Evolutionary conservation across 75 land plant species (phyloP), one percentile per base, ranked within the genome.

Genomic region (Pinus albicaulis): DNA sequence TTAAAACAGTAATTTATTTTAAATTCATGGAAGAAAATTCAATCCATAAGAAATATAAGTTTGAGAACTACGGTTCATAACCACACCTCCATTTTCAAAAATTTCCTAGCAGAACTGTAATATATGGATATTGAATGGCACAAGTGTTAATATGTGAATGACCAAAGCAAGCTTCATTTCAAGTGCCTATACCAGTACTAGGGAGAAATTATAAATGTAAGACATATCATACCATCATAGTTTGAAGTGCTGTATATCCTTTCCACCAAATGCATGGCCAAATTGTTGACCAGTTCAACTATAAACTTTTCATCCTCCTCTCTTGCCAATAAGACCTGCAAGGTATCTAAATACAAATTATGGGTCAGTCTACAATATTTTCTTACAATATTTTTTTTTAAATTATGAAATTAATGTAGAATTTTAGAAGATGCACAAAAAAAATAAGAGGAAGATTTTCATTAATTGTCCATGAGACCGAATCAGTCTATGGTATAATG

Each of bases 171-270:
- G 71, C 71, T 68, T 19, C 52, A 68, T 68, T 3, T 44, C 44
- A 68, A 38, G 20, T 3, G 0, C 20, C 38, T 14, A 28, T 17
- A 17, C 34, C 20, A 6, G 41, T 17, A 38, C 2, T 16, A 8
- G 52, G 52, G 20, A 68, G 41, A 68, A 68, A 8, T 68, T 20
- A 68, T 10, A 68, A 14, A 16, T 7, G 20, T 41, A 31, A 68
- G 52, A 44, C 52, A 44, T 44, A 68, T 41, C 7, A 68, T 68
- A 68, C 71, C 71, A 41, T 68, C 22, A 5, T 20, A 22, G 10
- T 68, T 68, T 68, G 71, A 17, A 68, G 24, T 68, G 71, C 22
- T 17, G 41, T 44, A 38, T 38, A 68, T 68, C 38, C 71, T 38
- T 15, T 68, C 41, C 10, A 68, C 26, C 19, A 68, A 68, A 68